Conservation (phyloP, 345 rosid species). For the Arabis alpina region DNA sequence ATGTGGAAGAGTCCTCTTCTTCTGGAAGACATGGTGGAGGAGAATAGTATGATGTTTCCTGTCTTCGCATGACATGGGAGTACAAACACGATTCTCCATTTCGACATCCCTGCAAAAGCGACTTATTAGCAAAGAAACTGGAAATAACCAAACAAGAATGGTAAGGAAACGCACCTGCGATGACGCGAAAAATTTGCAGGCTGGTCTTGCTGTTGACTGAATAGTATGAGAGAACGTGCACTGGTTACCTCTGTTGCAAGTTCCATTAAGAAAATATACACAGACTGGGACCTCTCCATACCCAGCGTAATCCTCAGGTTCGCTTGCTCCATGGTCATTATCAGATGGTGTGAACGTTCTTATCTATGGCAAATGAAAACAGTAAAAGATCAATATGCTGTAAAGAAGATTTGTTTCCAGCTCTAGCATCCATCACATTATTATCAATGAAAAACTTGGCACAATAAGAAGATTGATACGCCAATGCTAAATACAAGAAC, state of each 20-base stretch:
- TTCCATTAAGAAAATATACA: conserved; percentile 70
- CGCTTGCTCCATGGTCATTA: conserved; percentile 33
- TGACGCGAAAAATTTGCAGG: conserved; percentile 74
- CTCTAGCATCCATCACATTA: not conserved
- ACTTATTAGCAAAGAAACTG: conserved; percentile 29
- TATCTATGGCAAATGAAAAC: conserved; percentile 51
- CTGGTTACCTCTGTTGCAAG: conserved; percentile 69
- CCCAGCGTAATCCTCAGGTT: conserved; percentile 41
- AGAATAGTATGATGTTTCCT: conserved; percentile 33
- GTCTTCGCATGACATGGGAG: conserved; percentile 60
- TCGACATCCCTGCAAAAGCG: conserved; percentile 78
- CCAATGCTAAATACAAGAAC: conserved; percentile 9
- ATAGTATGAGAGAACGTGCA: conserved; percentile 79
- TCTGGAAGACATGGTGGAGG: conserved; percentile 59
- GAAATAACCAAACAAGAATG: conserved; percentile 19
- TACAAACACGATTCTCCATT: conserved; percentile 69
- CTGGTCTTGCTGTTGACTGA: conserved; percentile 56
- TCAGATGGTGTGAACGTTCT: conserved; percentile 49
- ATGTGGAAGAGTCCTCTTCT: conserved; percentile 51
- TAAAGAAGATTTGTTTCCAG: conserved; percentile 15
- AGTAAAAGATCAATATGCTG: conserved; percentile 19
- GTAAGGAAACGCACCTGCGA: conserved; percentile 57
- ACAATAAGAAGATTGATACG: conserved; percentile 30
- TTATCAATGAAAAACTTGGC: not conserved
- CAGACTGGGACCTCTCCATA: conserved; percentile 51